Percentiles rank a stretch among this genome's conserved stretches.
Evolutionary conservation across 2,329 filamentous ascomycete genomes (phyloP).

Genomic region (Microdochium paspali): DNA sequence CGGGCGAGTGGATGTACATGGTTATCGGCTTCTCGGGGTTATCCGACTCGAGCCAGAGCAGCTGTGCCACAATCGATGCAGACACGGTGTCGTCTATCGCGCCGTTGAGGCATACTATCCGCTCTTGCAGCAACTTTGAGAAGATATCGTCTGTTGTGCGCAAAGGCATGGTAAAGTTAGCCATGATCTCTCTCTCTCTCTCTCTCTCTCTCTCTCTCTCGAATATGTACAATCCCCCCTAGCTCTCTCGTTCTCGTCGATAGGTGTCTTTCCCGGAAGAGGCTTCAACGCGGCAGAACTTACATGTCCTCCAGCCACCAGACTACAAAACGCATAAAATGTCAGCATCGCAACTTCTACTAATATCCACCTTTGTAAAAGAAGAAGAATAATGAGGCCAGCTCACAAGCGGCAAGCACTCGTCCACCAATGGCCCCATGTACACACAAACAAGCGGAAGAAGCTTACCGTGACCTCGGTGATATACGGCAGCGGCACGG

Average conservation of each 20-base stretch:
- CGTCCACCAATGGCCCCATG: too few species aligned
- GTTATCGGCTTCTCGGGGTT: constrained; percentile 90
- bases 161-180: constrained; percentile 8
- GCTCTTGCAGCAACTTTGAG: constrained; percentile 76
- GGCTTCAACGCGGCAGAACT: too few species aligned
- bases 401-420: too few species aligned
- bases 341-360: constrained; percentile 16
- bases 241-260: too few species aligned
- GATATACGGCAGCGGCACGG: constrained; percentile 51
- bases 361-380: too few species aligned
- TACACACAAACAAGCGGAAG: too few species aligned
- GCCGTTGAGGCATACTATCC: constrained; percentile 89
- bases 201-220: too few species aligned
- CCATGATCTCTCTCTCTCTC: too few species aligned
- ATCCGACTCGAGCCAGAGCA: constrained; percentile 96
- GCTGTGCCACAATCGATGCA: constrained; percentile 89
- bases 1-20: constrained; percentile 96
- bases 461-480: constrained; percentile 39
- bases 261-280: too few species aligned
- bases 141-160: constrained; percentile 63
- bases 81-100: constrained; percentile 83
- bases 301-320: constrained; percentile 71
- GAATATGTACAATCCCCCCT: too few species aligned
- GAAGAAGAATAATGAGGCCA: too few species aligned
- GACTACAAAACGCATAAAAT: constrained; percentile 45